Conservation (phyloP, 805 yeast species). For the Myxozyma nipponensis region DNA sequence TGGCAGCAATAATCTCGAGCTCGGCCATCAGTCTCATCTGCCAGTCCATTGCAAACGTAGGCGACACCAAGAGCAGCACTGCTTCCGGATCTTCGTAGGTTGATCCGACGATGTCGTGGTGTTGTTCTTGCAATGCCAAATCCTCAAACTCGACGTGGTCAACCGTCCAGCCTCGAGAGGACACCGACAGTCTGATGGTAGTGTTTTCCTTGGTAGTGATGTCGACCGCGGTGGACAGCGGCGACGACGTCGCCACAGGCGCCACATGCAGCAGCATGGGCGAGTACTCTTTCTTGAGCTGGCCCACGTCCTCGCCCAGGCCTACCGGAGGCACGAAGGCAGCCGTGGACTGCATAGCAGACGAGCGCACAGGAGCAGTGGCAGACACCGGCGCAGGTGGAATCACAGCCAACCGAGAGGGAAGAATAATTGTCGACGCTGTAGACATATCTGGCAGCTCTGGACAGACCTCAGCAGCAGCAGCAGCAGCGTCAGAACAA, state of each 20-base stretch:
- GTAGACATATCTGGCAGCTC: too few relatives aligned
- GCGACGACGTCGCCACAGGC: conserved; percentile 1
- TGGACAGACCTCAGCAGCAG: too few relatives aligned
- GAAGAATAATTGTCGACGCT: too few relatives aligned
- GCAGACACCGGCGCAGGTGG: too few relatives aligned
- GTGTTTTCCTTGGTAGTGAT: conserved; percentile 14
- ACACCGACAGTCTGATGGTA: conserved; percentile 9
- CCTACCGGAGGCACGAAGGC: neutral
- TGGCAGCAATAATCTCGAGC: conserved; percentile 1
- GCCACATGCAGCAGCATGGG: conserved; percentile 5
- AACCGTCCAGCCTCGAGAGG: conserved; percentile 21
- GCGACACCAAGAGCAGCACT: conserved; percentile 10
- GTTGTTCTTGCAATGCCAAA: neutral
- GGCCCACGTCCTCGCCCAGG: conserved; percentile 6
- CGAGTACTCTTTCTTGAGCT: conserved; percentile 11
- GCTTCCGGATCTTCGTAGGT: conserved; percentile 17
- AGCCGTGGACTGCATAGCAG: neutral
- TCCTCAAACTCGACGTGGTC: conserved; percentile 2
- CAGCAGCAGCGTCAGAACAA: too few relatives aligned
- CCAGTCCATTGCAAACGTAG: conserved; percentile 21
- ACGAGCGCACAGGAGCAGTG: neutral
- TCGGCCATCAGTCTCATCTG: conserved; percentile 8
- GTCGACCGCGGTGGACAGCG: conserved; percentile 6
- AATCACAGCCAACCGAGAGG: too few relatives aligned
- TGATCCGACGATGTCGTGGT: conserved; percentile 10